Evolutionary conservation across 1,284 basidiomycete species (phyloP).

Genomic region (Ceratobasidium sp.): DNA sequence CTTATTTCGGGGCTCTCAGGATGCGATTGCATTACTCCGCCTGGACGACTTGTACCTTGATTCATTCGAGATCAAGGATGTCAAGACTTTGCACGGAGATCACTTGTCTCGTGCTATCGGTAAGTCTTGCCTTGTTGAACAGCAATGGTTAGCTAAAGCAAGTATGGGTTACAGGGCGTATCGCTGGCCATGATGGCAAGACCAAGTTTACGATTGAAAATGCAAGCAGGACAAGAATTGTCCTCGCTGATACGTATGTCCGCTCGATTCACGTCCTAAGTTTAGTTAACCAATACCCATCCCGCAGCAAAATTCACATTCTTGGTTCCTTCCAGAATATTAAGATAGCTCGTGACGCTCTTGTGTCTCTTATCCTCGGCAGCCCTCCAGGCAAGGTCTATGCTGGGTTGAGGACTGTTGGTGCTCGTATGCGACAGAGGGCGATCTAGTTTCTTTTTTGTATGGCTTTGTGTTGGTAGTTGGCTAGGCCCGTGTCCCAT

Average conservation of each 20-base stretch:
- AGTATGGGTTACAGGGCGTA: conserved; percentile 68
- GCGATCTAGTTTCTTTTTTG: conserved; percentile 56
- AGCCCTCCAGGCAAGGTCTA: conserved; percentile 98
- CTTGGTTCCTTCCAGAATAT: conserved; percentile 96
- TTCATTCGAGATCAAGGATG: conserved; percentile 98
- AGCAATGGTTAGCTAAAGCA: not conserved
- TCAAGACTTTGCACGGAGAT: conserved; percentile 97
- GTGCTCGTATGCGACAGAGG: conserved; percentile 91
- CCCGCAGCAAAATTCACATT: conserved; percentile 85
- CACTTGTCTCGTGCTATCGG: conserved; percentile 96
- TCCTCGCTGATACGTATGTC: conserved; percentile 92
- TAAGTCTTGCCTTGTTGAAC: conserved; percentile 45
- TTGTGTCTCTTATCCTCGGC: conserved; percentile 93
- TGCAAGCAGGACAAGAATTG: conserved; percentile 91
- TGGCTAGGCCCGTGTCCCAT: not conserved
- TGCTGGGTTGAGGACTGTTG: conserved; percentile 86
- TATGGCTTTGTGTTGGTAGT: not conserved
- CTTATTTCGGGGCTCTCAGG: conserved; percentile 58
- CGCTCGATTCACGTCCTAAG: conserved; percentile 24
- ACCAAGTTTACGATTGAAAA: conserved; percentile 99
- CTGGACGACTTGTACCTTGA: conserved; percentile 98
- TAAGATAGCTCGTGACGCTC: conserved; percentile 94
- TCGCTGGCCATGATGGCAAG: conserved; percentile 97
- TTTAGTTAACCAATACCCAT: conserved; percentile 2
- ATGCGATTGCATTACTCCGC: conserved; percentile 92